These are phyloP conservation scores for Mycena rebaudengoi DNA, from an alignment of 768 basidiomycete genomes.

Conservation along the genomic window DNA sequence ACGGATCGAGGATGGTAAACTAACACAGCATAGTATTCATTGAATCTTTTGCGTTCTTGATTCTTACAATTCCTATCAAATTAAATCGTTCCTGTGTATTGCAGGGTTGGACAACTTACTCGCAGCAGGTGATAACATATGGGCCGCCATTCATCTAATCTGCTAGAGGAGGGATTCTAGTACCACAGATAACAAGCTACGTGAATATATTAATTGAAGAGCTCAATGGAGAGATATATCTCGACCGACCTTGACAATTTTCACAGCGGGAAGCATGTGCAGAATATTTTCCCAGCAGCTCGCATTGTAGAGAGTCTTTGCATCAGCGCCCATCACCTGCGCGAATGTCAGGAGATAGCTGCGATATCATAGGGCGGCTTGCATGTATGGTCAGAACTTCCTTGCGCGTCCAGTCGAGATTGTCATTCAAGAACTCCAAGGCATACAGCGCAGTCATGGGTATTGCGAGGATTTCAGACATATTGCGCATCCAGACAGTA, in stretches of 20 bases:
- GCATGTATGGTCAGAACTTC: slow-evolving; percentile 40
- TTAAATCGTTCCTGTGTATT: neutral
- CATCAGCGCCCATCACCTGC: slow-evolving; percentile 29
- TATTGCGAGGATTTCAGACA: slow-evolving; percentile 38
- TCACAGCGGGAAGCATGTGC: slow-evolving; percentile 28
- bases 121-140: neutral
- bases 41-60: slow-evolving; percentile 34
- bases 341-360: neutral
- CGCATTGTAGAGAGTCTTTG: slow-evolving; percentile 14
- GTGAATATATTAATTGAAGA: neutral
- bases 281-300: slow-evolving; percentile 30
- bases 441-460: slow-evolving; percentile 42
- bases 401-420: slow-evolving; percentile 37
- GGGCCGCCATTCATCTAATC: neutral
- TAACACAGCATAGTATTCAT: slow-evolving; percentile 35
- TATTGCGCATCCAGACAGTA: slow-evolving; percentile 25
- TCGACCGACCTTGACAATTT: slow-evolving; percentile 19
- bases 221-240: neutral
- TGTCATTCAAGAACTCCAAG: slow-evolving; percentile 37
- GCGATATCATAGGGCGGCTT: neutral
- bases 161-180: neutral
- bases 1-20: neutral
- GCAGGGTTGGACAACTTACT: neutral
- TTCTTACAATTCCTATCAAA: slow-evolving; percentile 33
- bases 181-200: slow-evolving; percentile 29